Evolutionary conservation across 805 yeast genomes (phyloP).

Genomic region (Cyberlindnera saturnus): DNA sequence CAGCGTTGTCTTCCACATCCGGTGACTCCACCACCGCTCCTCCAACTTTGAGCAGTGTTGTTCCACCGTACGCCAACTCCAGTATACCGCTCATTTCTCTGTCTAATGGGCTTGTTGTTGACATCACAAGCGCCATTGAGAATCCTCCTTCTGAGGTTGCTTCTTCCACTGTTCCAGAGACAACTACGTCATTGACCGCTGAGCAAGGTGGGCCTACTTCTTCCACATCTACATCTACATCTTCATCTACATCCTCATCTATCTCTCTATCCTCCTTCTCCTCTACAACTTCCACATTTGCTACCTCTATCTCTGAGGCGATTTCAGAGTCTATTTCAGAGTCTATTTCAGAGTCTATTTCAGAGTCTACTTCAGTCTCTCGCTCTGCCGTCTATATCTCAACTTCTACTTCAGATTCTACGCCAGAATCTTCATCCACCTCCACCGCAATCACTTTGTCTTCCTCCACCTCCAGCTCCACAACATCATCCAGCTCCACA

Average conservation of each 20-base stretch:
- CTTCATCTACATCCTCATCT: conserved; percentile 4
- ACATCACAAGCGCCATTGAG: not conserved
- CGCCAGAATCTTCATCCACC: not conserved
- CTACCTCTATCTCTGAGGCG: no score
- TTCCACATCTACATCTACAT: conserved; percentile 2
- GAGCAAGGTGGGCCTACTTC: not conserved
- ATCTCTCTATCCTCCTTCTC: conserved; percentile 5
- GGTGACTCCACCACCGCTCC: not conserved
- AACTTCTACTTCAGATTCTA: no score
- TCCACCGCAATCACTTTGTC: conserved; percentile 6
- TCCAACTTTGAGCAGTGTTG: not conserved
- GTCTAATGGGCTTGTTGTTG: not conserved
- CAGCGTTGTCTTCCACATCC: not conserved
- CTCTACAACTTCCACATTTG: conserved; percentile 8
- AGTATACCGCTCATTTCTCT: not conserved
- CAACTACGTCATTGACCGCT: not conserved
- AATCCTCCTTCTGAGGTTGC: not conserved
- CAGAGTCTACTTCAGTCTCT: no score
- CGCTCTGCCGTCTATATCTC: no score
- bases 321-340: no score
- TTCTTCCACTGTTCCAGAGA: conserved; percentile 3
- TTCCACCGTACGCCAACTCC: not conserved
- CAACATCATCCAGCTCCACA: conserved; percentile 3
- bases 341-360: no score
- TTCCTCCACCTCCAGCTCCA: conserved; percentile 2